phyloP scores from a whole-genome alignment of 768 basidiomycete genomes.

The Amanita subjunquillea region DNA sequence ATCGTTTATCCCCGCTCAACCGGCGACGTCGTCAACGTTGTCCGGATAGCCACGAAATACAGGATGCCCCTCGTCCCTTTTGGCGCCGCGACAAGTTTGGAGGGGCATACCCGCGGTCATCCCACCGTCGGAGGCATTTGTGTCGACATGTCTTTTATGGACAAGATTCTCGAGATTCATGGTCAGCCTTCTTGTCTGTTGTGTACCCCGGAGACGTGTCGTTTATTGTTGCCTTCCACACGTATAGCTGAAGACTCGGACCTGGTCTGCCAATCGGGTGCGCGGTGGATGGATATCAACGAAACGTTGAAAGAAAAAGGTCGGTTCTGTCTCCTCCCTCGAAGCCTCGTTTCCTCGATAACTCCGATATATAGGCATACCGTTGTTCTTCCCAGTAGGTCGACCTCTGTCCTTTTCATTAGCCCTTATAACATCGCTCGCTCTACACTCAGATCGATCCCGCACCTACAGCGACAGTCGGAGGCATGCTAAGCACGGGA shows the following conservation, averaged over 20 bases:
- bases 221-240: not conserved
- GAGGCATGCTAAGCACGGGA: slow-evolving; percentile 81
- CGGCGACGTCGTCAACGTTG: slow-evolving; percentile 73
- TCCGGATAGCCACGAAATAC: slow-evolving; percentile 66
- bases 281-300: slow-evolving; percentile 65
- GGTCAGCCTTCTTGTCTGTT: slow-evolving; percentile 24
- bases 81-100: slow-evolving; percentile 74
- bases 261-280: slow-evolving; percentile 65
- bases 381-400: slow-evolving; percentile 74
- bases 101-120: slow-evolving; percentile 59
- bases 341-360: not conserved
- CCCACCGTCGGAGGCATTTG: slow-evolving; percentile 54
- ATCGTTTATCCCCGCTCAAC: slow-evolving; percentile 60
- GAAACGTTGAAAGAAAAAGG: slow-evolving; percentile 55
- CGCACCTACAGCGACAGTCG: slow-evolving; percentile 71
- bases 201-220: too few species aligned
- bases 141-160: slow-evolving; percentile 71
- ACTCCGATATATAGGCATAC: slow-evolving; percentile 36
- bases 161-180: slow-evolving; percentile 65
- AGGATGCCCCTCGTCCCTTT: slow-evolving; percentile 72
- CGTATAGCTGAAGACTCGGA: slow-evolving; percentile 56
- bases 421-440: not conserved
- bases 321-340: slow-evolving; percentile 8
- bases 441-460: slow-evolving; percentile 49
- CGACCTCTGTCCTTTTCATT: not conserved